Evolutionary conservation across 345 rosid species (phyloP).

Genomic region (Ailanthus altissimus): DNA sequence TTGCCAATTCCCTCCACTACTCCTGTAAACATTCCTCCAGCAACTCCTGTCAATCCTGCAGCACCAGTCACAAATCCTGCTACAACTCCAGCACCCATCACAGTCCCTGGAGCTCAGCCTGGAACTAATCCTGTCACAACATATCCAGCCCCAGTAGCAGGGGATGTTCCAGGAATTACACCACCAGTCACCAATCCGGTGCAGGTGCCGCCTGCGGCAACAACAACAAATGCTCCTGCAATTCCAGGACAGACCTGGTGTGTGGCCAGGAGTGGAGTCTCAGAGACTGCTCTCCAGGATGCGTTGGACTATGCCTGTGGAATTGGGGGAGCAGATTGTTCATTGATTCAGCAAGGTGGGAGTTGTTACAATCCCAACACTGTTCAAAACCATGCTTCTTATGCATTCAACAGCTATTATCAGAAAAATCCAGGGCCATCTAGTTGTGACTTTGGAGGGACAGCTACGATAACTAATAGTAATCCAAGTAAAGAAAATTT

Average conservation of each 20-base stretch:
- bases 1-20: constrained; percentile 45
- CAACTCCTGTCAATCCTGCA: constrained; percentile 47
- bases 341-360: constrained; percentile 83
- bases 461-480: constrained; percentile 51
- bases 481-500: constrained; percentile 80
- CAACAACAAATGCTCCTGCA: constrained; percentile 58
- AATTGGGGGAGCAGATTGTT: constrained; percentile 77
- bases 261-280: constrained; percentile 65
- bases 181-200: constrained; percentile 44
- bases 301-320: constrained; percentile 98
- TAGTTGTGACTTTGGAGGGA: constrained; percentile 91
- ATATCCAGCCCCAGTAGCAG: constrained; percentile 55
- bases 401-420: constrained; percentile 91
- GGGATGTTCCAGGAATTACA: constrained; percentile 45
- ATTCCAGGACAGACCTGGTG: constrained; percentile 89
- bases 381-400: constrained; percentile 85
- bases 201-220: constrained; percentile 54
- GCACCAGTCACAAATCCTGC: constrained; percentile 56
- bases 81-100: constrained; percentile 55
- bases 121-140: constrained; percentile 73
- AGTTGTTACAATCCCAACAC: constrained; percentile 72
- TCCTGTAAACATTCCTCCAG: constrained; percentile 48
- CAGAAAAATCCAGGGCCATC: constrained; percentile 76
- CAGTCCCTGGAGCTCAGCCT: constrained; percentile 54
- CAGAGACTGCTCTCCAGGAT: constrained; percentile 55